phyloP scores from a whole-genome alignment of 2,329 filamentous ascomycete genomes.

The Trichoderma endophyticum region DNA sequence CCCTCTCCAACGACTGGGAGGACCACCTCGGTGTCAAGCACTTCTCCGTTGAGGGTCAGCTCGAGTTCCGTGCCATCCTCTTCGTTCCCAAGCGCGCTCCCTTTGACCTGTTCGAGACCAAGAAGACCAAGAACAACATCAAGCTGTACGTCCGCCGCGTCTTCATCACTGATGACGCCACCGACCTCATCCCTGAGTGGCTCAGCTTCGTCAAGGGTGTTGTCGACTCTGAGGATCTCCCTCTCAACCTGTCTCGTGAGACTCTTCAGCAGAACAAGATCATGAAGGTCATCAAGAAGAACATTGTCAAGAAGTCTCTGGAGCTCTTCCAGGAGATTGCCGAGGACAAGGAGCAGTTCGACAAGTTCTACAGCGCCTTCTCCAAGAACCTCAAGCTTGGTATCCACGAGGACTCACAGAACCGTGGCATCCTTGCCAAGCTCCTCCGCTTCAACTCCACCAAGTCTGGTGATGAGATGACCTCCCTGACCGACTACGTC shows the following conservation, averaged over 20 bases:
- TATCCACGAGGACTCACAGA: constrained; percentile 99
- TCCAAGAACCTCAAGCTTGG: constrained; percentile 99
- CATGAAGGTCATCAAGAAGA: constrained; percentile 99
- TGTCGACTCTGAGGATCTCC: constrained; percentile 98
- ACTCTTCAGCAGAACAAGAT: constrained; percentile 99
- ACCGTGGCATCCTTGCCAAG: constrained; percentile 90
- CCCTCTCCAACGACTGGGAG: constrained; percentile 99
- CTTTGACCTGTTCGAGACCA: constrained; percentile 99
- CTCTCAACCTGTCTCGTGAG: constrained; percentile 99
- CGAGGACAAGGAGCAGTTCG: constrained; percentile 99
- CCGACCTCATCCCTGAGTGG: constrained; percentile 99
- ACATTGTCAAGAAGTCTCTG: constrained; percentile 99
- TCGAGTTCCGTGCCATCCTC: constrained; percentile 99
- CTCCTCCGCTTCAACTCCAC: constrained; percentile 98
- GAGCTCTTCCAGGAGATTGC: constrained; percentile 99
- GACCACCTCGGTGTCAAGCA: constrained; percentile 99
- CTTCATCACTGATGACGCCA: constrained; percentile 99
- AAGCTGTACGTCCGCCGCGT: constrained; percentile 99
- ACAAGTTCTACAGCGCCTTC: constrained; percentile 99
- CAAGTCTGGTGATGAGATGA: constrained; percentile 95
- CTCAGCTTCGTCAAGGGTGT: constrained; percentile 99
- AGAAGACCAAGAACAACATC: constrained; percentile 99
- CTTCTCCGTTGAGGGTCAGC: constrained; percentile 99
- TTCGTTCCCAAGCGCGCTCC: constrained; percentile 99
- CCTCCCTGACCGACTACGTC: constrained; percentile 94